Evolutionary conservation across 148 eudicot species (phyloP).

Genomic region (Rheum nobile): DNA sequence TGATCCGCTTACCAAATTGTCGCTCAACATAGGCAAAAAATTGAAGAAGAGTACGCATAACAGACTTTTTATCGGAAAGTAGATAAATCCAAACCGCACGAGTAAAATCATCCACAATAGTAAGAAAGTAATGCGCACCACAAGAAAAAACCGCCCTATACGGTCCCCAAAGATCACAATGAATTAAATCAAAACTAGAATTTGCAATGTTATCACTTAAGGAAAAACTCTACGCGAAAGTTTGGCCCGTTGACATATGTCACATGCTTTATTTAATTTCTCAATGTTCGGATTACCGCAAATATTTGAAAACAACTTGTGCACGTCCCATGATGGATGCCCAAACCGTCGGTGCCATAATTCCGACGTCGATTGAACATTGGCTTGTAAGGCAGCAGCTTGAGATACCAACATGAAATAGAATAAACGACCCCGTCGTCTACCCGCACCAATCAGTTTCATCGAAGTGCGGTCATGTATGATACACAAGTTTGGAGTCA

Average conservation of each 20-base stretch:
- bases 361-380: too few species aligned
- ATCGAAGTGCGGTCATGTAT: too few species aligned
- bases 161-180: too few species aligned
- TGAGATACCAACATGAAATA: not conserved
- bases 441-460: too few species aligned
- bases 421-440: not conserved
- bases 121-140: too few species aligned
- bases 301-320: not conserved
- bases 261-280: not conserved
- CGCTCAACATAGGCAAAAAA: too few species aligned
- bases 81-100: not conserved
- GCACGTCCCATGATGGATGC: too few species aligned
- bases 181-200: not conserved
- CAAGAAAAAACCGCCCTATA: too few species aligned
- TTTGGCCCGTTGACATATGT: not conserved
- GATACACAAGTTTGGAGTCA: too few species aligned
- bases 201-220: not conserved
- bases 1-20: not conserved
- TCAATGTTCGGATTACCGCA: not conserved
- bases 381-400: not conserved
- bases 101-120: not conserved
- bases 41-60: not conserved
- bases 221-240: too few species aligned
- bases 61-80: not conserved
- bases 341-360: too few species aligned